phyloP scores from a whole-genome alignment of 495 filamentous ascomycete species.

The Penicillium cinerascens region DNA sequence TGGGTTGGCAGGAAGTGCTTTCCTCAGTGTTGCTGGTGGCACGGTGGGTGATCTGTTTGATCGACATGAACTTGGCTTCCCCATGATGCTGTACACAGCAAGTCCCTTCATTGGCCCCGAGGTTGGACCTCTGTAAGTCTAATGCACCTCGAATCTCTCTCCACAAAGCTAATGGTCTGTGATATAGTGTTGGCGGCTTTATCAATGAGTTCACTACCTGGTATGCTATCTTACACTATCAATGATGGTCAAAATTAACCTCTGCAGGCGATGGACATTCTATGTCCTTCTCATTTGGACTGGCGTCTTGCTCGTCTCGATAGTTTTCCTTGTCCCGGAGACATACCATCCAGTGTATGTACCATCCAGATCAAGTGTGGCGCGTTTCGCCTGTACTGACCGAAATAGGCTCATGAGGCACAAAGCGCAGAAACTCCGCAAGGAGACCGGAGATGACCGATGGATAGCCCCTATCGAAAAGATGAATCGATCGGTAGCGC shows the following conservation, averaged over 20 bases:
- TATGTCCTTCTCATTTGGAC: constrained; percentile 86
- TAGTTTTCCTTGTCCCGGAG: constrained; percentile 78
- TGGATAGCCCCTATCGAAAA: constrained; percentile 84
- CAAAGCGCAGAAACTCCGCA: constrained; percentile 69
- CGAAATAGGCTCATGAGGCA: constrained; percentile 59
- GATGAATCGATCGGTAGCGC: constrained; percentile 62
- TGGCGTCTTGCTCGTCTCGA: constrained; percentile 52
- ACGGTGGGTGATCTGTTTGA: constrained; percentile 88
- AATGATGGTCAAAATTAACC: constrained; percentile 6
- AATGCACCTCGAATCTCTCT: constrained; percentile 41
- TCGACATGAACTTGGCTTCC: constrained; percentile 66
- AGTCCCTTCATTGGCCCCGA: constrained; percentile 71
- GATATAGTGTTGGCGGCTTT: constrained; percentile 55
- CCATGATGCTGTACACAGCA: constrained; percentile 80
- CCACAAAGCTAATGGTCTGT: background rate
- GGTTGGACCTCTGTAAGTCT: constrained; percentile 37
- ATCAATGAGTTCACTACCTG: constrained; percentile 75
- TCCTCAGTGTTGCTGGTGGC: constrained; percentile 85
- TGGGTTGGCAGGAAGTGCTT: constrained; percentile 81
- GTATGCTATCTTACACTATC: constrained; percentile 32
- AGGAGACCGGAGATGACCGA: constrained; percentile 70
- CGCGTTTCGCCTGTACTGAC: constrained; percentile 1
- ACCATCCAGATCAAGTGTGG: background rate
- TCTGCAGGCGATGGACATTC: constrained; percentile 74
- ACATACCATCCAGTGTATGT: constrained; percentile 75